phyloP scores from a whole-genome alignment of 371 early-diverging fungal species.

The Rhizomucor miehei region DNA sequence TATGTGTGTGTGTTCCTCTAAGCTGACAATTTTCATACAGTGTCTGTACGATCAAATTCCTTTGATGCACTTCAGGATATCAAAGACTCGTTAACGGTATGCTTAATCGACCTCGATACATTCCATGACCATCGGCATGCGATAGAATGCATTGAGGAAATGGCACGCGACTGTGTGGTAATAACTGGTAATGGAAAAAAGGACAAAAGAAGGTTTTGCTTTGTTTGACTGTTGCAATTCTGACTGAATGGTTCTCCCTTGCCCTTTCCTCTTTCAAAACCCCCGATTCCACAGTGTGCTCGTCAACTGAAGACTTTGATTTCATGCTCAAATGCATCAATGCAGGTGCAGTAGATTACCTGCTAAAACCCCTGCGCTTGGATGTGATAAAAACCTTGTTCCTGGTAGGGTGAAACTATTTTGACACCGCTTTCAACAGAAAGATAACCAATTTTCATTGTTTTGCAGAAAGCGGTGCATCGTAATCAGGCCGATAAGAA shows the following conservation, averaged over 20 bases:
- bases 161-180: constrained; percentile 2
- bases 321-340: constrained; percentile 48
- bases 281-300: constrained; percentile 23
- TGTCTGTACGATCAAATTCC: constrained; percentile 21
- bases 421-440: constrained; percentile 1
- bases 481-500: constrained; percentile 7
- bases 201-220: constrained; percentile 6
- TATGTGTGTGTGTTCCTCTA: not conserved
- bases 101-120: constrained; percentile 15
- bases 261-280: constrained; percentile 11
- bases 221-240: not conserved
- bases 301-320: constrained; percentile 24
- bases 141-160: too few species aligned
- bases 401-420: constrained; percentile 31
- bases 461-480: constrained; percentile 1
- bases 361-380: constrained; percentile 50
- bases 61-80: constrained; percentile 24
- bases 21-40: constrained; percentile 41
- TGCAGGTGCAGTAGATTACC: constrained; percentile 52
- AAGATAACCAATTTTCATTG: not conserved
- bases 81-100: constrained; percentile 4
- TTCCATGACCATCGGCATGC: not conserved
- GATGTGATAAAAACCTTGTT: constrained; percentile 55
- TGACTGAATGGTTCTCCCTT: constrained; percentile 9
- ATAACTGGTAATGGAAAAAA: constrained; percentile 7